Base-by-base conservation (phyloP, 768 basidiomycete genomes). In the Cyathus striatus region DNA sequence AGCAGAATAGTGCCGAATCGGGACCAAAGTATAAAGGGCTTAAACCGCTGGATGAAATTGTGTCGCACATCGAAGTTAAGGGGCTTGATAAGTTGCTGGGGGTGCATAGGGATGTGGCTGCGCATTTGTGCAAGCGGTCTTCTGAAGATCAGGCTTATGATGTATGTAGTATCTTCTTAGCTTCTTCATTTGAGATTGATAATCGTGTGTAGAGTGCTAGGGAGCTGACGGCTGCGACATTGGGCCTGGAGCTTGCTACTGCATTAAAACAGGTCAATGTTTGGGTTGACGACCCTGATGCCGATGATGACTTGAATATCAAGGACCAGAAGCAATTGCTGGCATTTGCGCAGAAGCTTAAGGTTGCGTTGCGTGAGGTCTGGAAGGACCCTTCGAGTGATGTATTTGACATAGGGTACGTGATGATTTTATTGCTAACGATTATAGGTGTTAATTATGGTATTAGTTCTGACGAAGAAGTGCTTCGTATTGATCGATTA, bases 361-460 rank as follows among this genome's bases (percentile, higher is more conserved):
- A 85, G 58, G 56, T 52, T 4, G 80, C 88, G 1, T 58, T 94
- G 39, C 74, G 79, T 18, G 76, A 75, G 38, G 76, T 90, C 1
- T 93, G 92, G 88, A 79, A 79, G 43, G 82, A 81, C 34, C 66
- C 75, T 6, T 60, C 74, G 0, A 69, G 65, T 7, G 87, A 91
- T 54, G 78, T 95, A 2, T 96, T 95, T 44, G 86, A 91, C 58
- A 75, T 81, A 22, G 87, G 82, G 90, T 92, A 56, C 34, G 76
- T 59, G 1, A 12, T 26, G 13, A 26, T 14, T 6, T 6, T 39
- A 21, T 23, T 43, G 44, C n/a, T 23, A 21, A 2, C 14, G 4
- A 6, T 14, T 9, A 23, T 24, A 30, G 21, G 22, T 46, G 6
- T 42, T 43, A 3, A 13, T 40, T n/a, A 40, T 26, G 38, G 7